A percentile compares a stretch with the other conserved stretches of the same genome.
Evolutionary conservation across 495 filamentous ascomycete genomes (phyloP).

Genomic region (Podospora bellae-mahoneyi): DNA sequence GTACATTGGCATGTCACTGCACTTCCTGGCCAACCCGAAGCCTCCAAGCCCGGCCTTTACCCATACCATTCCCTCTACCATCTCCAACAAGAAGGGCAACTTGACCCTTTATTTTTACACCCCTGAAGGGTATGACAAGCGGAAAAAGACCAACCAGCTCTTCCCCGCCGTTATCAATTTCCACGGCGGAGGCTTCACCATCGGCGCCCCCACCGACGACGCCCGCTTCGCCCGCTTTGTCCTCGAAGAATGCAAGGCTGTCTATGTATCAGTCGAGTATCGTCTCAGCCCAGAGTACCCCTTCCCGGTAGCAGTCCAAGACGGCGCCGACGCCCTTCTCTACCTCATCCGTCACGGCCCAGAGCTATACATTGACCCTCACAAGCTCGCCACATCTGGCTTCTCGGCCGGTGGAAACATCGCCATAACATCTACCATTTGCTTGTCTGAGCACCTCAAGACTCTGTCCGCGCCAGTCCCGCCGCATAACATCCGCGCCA

Average conservation of each 20-base stretch:
- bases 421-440: constrained; percentile 72
- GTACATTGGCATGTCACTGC: constrained; percentile 73
- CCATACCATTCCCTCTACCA: constrained; percentile 58
- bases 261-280: constrained; percentile 70
- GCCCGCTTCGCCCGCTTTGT: constrained; percentile 61
- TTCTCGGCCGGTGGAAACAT: constrained; percentile 90
- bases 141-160: constrained; percentile 51
- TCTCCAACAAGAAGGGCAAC: constrained; percentile 50
- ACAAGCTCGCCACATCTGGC: constrained; percentile 65
- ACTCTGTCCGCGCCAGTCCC: constrained; percentile 16
- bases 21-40: constrained; percentile 62
- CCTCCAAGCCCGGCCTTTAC: constrained; percentile 67
- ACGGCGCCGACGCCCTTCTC: constrained; percentile 66
- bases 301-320: constrained; percentile 73
- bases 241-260: constrained; percentile 50
- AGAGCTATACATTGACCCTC: constrained; percentile 44
- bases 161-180: constrained; percentile 69
- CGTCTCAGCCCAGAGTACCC: constrained; percentile 73
- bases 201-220: constrained; percentile 69
- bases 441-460: constrained; percentile 47
- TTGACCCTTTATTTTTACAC: constrained; percentile 80
- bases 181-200: constrained; percentile 70
- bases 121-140: constrained; percentile 58
- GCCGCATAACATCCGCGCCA: constrained; percentile 34
- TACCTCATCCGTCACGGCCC: constrained; percentile 59